Conservation (phyloP, 116 monocot species). For the Cymodocea nodosa region DNA sequence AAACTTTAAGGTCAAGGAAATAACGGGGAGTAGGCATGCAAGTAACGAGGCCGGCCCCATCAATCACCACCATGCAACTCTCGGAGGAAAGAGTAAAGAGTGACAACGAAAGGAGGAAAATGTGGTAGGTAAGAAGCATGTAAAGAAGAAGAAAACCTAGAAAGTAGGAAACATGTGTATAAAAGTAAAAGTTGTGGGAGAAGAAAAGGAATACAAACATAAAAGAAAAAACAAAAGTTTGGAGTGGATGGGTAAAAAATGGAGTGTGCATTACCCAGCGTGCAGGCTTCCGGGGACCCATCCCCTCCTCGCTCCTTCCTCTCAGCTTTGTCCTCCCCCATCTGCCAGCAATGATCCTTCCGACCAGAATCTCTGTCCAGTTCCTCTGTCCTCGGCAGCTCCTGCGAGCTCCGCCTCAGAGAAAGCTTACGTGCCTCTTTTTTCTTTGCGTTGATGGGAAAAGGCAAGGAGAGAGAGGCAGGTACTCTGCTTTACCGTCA, state of each 20-base stretch:
- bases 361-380: slow-evolving; percentile 10
- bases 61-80: slow-evolving; percentile 1
- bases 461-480: slow-evolving; percentile 2
- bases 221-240: slow-evolving; percentile 1
- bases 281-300: slow-evolving; percentile 9
- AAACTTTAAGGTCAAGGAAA: background rate
- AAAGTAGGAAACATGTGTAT: too few species aligned
- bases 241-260: background rate
- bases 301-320: background rate
- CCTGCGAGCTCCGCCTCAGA: slow-evolving; percentile 7
- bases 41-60: background rate
- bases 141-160: background rate
- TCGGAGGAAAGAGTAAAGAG: background rate
- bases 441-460: slow-evolving; percentile 8
- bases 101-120: background rate
- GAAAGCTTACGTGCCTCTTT: slow-evolving; percentile 9
- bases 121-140: background rate
- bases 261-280: background rate
- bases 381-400: slow-evolving; percentile 8
- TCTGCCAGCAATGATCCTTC: slow-evolving; percentile 1
- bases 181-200: background rate
- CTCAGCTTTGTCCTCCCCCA: slow-evolving; percentile 3
- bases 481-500: slow-evolving; percentile 6
- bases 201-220: background rate
- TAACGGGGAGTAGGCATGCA: background rate